Conservation (phyloP, 2,329 filamentous ascomycete genomes). For the Apiospora aurea region DNA sequence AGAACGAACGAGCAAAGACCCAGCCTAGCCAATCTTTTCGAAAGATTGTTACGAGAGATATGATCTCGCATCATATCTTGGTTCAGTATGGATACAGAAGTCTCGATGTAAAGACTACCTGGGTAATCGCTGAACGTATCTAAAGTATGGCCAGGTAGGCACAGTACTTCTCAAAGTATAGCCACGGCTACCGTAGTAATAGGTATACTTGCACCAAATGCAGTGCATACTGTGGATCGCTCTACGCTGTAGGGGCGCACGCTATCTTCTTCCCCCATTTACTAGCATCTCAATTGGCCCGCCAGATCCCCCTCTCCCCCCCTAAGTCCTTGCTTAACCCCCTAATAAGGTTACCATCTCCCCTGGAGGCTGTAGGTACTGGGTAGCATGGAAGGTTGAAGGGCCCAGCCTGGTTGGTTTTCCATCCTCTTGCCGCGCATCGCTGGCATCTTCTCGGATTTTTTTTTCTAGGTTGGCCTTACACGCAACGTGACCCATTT, state of each 20-base stretch:
- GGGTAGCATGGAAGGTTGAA: background rate
- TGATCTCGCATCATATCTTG: background rate
- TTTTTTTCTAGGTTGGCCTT: background rate
- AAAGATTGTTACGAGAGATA: background rate
- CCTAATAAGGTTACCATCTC: slow-evolving; percentile 12
- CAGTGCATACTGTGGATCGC: background rate
- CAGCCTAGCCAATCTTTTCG: background rate
- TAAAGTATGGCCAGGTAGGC: background rate
- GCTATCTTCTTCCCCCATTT: slow-evolving; percentile 8
- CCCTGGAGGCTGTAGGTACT: background rate
- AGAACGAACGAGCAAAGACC: background rate
- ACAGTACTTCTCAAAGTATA: background rate
- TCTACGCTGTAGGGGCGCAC: background rate
- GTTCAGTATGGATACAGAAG: background rate
- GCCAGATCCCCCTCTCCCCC: slow-evolving; percentile 1
- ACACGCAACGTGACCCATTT: background rate
- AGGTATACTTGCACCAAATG: background rate
- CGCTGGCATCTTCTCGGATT: slow-evolving; percentile 17
- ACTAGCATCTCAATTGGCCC: slow-evolving; percentile 19
- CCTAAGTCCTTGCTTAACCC: background rate
- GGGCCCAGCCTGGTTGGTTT: background rate
- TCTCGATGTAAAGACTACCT: background rate
- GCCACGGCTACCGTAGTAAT: background rate
- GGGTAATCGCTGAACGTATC: too few relatives aligned
- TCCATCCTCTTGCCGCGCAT: background rate